These are phyloP conservation scores for Candida sithepensis DNA, from an alignment of 805 yeast species.

Conservation along the genomic window DNA sequence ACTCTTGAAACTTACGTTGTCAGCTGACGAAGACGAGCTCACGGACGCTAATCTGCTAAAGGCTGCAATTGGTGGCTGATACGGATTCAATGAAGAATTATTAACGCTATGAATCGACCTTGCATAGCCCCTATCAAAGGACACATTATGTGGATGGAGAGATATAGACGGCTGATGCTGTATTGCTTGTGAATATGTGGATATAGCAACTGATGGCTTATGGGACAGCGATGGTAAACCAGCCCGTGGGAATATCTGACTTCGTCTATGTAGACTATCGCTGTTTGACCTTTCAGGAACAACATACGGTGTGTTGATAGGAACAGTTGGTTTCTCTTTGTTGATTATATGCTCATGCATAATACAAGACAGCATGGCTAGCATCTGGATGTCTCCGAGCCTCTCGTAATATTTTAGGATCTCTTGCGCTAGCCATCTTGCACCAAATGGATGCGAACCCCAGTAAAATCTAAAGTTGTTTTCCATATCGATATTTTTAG, in stretches of 20 bases:
- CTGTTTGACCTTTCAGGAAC: conserved; percentile 5
- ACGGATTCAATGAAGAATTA: conserved; percentile 6
- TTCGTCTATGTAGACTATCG: conserved; percentile 1
- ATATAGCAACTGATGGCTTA: conserved; percentile 1
- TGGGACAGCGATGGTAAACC: neutral
- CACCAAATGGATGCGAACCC: conserved; percentile 81
- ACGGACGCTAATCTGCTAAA: conserved; percentile 19
- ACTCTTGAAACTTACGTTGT: conserved; percentile 21
- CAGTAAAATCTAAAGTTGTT: conserved; percentile 46
- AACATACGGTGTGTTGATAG: conserved; percentile 45
- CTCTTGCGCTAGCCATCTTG: conserved; percentile 58
- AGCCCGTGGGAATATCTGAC: neutral
- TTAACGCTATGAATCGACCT: conserved; percentile 12
- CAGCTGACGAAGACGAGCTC: conserved; percentile 24
- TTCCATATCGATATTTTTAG: conserved; percentile 9
- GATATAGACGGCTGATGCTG: neutral
- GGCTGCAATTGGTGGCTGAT: conserved; percentile 6
- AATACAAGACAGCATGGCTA: conserved; percentile 82
- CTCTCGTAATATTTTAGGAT: conserved; percentile 62
- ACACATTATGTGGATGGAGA: conserved; percentile 10
- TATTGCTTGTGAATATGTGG: conserved; percentile 1
- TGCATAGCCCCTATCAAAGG: conserved; percentile 14
- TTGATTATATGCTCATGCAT: conserved; percentile 42
- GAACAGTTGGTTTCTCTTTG: conserved; percentile 30
- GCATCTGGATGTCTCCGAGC: conserved; percentile 75